Conservation (phyloP, 2,329 filamentous ascomycete species). For the Exophiala alcalophila region DNA sequence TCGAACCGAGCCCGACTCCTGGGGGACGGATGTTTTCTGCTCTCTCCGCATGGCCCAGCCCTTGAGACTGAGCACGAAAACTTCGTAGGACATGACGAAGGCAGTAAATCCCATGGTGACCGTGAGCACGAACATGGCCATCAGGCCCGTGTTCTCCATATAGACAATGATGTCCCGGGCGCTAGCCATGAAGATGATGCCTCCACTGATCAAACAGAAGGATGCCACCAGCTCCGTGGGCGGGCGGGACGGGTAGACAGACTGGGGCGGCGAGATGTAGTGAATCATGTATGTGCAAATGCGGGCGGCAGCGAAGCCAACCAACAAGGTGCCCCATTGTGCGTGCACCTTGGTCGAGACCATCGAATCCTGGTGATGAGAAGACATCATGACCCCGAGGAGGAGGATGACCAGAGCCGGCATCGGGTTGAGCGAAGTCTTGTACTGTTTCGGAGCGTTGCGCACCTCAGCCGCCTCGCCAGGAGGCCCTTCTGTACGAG, state of each 20-base stretch:
- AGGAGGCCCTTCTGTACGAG: constrained; percentile 33
- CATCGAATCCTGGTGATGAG: constrained; percentile 80
- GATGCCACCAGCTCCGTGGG: constrained; percentile 84
- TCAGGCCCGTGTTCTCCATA: constrained; percentile 73
- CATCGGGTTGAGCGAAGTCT: constrained; percentile 79
- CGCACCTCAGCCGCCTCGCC: constrained; percentile 46
- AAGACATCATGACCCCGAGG: constrained; percentile 91
- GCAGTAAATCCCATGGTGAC: constrained; percentile 79
- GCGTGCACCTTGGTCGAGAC: constrained; percentile 87
- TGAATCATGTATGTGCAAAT: constrained; percentile 74
- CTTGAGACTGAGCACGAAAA: constrained; percentile 76
- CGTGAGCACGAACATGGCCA: constrained; percentile 93
- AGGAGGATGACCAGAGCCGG: constrained; percentile 83
- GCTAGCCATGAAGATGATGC: constrained; percentile 89
- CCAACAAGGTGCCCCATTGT: constrained; percentile 85
- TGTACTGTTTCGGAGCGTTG: constrained; percentile 63
- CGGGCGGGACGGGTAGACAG: constrained; percentile 75
- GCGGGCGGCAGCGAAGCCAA: constrained; percentile 75
- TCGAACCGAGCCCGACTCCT: constrained; percentile 3
- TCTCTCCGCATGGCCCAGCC: constrained; percentile 69
- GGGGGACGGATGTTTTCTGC: constrained; percentile 12
- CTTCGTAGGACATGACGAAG: constrained; percentile 80
- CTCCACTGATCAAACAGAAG: constrained; percentile 84
- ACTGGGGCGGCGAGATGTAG: constrained; percentile 77
- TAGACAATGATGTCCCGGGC: constrained; percentile 71